A percentile compares a stretch with the other conserved stretches of the same genome.
Evolutionary conservation across 2,329 filamentous ascomycete species (phyloP).

Genomic region (Gliomastix tumulicola): DNA sequence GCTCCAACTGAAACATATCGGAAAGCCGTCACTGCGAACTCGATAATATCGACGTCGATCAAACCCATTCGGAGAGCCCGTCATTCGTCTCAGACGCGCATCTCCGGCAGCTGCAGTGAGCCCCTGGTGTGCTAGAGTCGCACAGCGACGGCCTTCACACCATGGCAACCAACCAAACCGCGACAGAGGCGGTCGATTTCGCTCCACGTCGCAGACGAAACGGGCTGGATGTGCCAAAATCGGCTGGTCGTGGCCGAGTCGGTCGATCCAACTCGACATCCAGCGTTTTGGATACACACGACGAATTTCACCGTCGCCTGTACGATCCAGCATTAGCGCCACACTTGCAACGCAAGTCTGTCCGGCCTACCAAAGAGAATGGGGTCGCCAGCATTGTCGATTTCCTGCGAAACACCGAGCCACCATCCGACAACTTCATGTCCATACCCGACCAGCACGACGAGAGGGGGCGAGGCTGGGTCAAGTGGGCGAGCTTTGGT

Average conservation of each 20-base stretch:
- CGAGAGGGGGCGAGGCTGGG: constrained; percentile 28
- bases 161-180: too few relatives aligned
- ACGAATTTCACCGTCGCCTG: constrained; percentile 4
- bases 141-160: too few relatives aligned
- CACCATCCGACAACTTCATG: constrained; percentile 43
- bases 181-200: too few relatives aligned
- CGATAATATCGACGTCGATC: too few relatives aligned
- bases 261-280: constrained; percentile 3
- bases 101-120: too few relatives aligned
- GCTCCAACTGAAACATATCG: too few relatives aligned
- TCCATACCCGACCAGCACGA: constrained; percentile 28
- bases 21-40: too few relatives aligned
- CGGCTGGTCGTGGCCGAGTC: neutral
- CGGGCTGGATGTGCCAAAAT: too few relatives aligned
- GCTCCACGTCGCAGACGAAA: too few relatives aligned
- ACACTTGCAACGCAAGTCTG: neutral
- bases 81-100: too few relatives aligned
- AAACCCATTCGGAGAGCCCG: too few relatives aligned
- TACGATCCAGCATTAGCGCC: constrained; percentile 1
- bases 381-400: constrained; percentile 31
- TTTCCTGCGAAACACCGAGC: constrained; percentile 41
- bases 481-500: constrained; percentile 31
- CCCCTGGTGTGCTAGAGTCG: too few relatives aligned
- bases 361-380: constrained; percentile 11
- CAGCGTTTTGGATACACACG: constrained; percentile 4